A percentile compares a stretch with the other conserved stretches of the same genome.
These are phyloP conservation scores for Solanum appendiculatum DNA, from an alignment of 257 asterid genomes.

Conservation along the genomic window DNA sequence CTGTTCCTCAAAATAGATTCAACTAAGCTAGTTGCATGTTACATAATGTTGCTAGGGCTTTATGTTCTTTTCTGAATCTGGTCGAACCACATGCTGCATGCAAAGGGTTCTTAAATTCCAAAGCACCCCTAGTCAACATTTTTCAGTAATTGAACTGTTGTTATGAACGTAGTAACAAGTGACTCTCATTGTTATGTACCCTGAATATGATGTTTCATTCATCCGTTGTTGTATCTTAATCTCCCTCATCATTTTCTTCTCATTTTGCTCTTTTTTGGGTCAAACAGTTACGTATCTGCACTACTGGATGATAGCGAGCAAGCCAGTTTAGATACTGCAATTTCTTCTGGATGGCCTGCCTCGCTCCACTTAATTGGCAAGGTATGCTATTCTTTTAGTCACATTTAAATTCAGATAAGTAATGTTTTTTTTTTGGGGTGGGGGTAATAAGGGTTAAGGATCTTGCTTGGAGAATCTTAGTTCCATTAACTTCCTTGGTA, in stretches of 20 bases:
- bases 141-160: background rate
- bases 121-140: background rate
- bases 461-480: background rate
- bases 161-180: background rate
- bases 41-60: background rate
- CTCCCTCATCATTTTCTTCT: background rate
- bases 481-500: background rate
- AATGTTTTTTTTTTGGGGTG: background rate
- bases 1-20: background rate
- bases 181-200: background rate
- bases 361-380: slow-evolving; percentile 94
- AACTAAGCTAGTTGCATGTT: background rate
- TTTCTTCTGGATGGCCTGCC: slow-evolving; percentile 89
- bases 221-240: background rate
- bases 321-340: slow-evolving; percentile 56
- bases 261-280: background rate
- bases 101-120: background rate
- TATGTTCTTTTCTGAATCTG: background rate
- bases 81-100: background rate
- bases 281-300: slow-evolving; percentile 82
- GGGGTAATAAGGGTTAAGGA: background rate
- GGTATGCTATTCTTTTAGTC: slow-evolving; percentile 27
- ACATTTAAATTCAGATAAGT: background rate
- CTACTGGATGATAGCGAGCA: slow-evolving; percentile 56
- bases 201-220: background rate